A percentile compares a stretch with the other conserved stretches of the same genome.
phyloP scores from a whole-genome alignment of 768 basidiomycete species.

The Crepidotus variabilis region DNA sequence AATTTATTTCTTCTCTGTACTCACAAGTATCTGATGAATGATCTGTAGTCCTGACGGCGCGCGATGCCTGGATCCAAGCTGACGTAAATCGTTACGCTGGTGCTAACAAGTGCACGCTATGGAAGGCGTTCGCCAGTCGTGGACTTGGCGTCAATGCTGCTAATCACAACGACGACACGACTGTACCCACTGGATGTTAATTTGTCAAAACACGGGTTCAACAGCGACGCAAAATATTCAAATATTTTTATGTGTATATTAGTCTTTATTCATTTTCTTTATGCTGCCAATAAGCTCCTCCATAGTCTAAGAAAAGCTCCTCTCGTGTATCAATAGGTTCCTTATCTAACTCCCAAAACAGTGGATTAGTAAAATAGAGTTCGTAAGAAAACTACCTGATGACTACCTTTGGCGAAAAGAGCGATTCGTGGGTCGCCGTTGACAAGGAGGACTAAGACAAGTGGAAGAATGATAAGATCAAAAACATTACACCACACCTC shows the following conservation, averaged over 20 bases:
- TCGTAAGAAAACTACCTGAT: background rate
- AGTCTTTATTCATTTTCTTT: background rate
- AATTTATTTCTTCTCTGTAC: background rate
- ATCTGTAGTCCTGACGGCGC: constrained; percentile 23
- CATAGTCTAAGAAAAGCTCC: background rate
- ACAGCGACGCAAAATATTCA: no score
- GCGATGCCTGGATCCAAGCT: constrained; percentile 48
- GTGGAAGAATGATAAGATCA: background rate
- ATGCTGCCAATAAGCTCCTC: background rate
- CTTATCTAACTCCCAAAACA: background rate
- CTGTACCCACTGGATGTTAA: background rate
- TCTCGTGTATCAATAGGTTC: background rate
- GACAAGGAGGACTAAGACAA: background rate
- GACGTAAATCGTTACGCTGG: constrained; percentile 32
- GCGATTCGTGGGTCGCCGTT: background rate
- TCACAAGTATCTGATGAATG: background rate
- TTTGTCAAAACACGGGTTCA: background rate
- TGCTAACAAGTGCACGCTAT: constrained; percentile 10
- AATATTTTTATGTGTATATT: background rate
- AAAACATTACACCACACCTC: background rate
- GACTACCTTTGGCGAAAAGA: background rate
- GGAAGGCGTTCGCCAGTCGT: constrained; percentile 20
- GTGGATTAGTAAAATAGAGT: background rate
- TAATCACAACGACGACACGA: constrained; percentile 23
- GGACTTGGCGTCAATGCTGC: constrained; percentile 29